These are phyloP conservation scores for Asterella californica DNA, from an alignment of 225 moss, liverwort and hornwort species.

Conservation along the genomic window DNA sequence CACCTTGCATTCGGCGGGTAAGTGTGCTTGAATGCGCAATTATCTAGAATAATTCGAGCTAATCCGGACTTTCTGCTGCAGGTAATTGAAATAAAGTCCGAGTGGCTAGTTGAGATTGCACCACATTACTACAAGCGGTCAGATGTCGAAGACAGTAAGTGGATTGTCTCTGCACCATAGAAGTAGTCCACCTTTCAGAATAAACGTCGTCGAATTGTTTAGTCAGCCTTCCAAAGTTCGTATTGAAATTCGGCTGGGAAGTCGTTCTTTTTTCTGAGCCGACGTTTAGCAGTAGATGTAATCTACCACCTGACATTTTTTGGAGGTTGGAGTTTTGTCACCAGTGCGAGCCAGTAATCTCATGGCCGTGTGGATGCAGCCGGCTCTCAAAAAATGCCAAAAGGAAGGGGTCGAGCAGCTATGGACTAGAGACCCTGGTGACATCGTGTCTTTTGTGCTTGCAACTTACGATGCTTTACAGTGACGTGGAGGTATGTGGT, in stretches of 20 bases:
- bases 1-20: background rate
- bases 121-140: conserved; percentile 91
- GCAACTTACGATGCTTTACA: background rate
- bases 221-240: background rate
- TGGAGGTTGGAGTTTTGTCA: background rate
- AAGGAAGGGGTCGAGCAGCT: conserved; percentile 57
- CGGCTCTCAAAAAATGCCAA: conserved; percentile 86
- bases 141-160: conserved; percentile 74
- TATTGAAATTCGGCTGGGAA: background rate
- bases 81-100: conserved; percentile 88
- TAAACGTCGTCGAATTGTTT: background rate
- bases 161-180: background rate
- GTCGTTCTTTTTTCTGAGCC: background rate
- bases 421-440: conserved; percentile 20
- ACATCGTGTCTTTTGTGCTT: background rate
- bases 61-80: background rate
- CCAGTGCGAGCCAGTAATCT: background rate
- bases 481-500: background rate
- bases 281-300: background rate
- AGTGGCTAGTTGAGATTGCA: conserved; percentile 95
- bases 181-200: background rate
- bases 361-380: conserved; percentile 17
- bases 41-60: background rate
- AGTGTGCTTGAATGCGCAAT: background rate
- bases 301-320: background rate